Evolutionary conservation across 257 asterid species (phyloP).

Genomic region (Lantana camara): DNA sequence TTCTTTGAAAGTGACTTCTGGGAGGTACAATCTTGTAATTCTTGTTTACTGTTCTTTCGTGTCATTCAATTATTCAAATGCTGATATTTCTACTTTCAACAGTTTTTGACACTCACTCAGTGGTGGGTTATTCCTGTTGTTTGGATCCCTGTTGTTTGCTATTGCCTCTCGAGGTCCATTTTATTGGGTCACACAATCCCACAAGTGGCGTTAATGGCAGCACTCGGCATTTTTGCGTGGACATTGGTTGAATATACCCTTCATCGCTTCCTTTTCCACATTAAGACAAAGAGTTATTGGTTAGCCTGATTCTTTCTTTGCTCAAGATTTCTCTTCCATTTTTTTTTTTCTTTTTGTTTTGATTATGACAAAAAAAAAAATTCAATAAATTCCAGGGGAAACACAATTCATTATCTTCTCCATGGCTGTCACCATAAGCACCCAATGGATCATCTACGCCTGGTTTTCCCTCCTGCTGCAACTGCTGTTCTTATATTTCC

Average conservation of each 20-base stretch:
- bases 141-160: slow-evolving; percentile 82
- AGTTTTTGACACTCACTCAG: slow-evolving; percentile 70
- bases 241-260: slow-evolving; percentile 74
- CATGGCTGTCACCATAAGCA: slow-evolving; percentile 96
- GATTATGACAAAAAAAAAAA: too few species aligned
- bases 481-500: slow-evolving; percentile 62
- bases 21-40: slow-evolving; percentile 54
- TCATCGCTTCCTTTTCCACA: slow-evolving; percentile 77
- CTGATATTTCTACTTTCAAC: slow-evolving; percentile 30
- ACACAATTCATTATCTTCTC: slow-evolving; percentile 75
- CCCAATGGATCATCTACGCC: slow-evolving; percentile 85
- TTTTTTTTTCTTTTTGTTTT: background rate
- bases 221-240: slow-evolving; percentile 64
- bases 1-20: slow-evolving; percentile 75
- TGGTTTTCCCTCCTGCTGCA: slow-evolving; percentile 89
- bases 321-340: background rate
- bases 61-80: background rate
- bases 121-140: slow-evolving; percentile 89
- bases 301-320: slow-evolving; percentile 28
- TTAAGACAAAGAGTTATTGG: slow-evolving; percentile 63
- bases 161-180: slow-evolving; percentile 51
- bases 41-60: too few species aligned
- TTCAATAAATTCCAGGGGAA: slow-evolving; percentile 56
- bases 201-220: slow-evolving; percentile 40
- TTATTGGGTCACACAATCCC: slow-evolving; percentile 49